Conservation (phyloP, 371 early-diverging fungal species). For the Gilbertella persicaria region DNA sequence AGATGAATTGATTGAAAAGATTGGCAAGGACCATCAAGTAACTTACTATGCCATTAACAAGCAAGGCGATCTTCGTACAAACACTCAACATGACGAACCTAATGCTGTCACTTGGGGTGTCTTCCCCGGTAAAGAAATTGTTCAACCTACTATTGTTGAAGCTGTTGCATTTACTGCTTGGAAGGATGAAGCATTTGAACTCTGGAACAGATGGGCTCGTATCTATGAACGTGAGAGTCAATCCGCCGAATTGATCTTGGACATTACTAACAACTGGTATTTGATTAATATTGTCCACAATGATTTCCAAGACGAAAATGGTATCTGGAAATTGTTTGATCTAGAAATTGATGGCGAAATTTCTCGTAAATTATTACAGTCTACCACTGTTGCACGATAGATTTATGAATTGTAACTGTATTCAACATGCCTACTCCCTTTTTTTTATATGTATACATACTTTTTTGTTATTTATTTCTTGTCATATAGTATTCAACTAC, state of each 20-base stretch:
- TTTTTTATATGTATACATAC: constrained; percentile 3
- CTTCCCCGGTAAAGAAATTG: constrained; percentile 96
- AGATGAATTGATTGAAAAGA: constrained; percentile 66
- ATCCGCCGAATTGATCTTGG: constrained; percentile 62
- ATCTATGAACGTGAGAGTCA: constrained; percentile 69
- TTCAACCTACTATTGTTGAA: constrained; percentile 97
- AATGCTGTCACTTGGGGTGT: constrained; percentile 99
- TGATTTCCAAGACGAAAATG: constrained; percentile 78
- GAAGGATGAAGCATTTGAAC: constrained; percentile 96
- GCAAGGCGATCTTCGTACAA: constrained; percentile 85
- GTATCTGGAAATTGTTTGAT: constrained; percentile 74
- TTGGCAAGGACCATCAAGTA: constrained; percentile 67
- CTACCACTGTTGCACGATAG: constrained; percentile 13
- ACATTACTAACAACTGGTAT: constrained; percentile 81
- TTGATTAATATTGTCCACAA: constrained; percentile 95
- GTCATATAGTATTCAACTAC: background rate
- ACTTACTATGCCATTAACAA: constrained; percentile 94
- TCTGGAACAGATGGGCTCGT: constrained; percentile 91
- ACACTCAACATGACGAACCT: constrained; percentile 80
- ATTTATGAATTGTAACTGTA: constrained; percentile 12
- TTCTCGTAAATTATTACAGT: constrained; percentile 19
- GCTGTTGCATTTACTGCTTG: constrained; percentile 92
- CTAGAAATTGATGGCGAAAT: constrained; percentile 44
- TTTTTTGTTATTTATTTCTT: background rate
- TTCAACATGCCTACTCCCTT: constrained; percentile 20